These are phyloP conservation scores for Colletotrichum lindemuthianum DNA, from an alignment of 2,329 filamentous ascomycete genomes.

Conservation along the genomic window DNA sequence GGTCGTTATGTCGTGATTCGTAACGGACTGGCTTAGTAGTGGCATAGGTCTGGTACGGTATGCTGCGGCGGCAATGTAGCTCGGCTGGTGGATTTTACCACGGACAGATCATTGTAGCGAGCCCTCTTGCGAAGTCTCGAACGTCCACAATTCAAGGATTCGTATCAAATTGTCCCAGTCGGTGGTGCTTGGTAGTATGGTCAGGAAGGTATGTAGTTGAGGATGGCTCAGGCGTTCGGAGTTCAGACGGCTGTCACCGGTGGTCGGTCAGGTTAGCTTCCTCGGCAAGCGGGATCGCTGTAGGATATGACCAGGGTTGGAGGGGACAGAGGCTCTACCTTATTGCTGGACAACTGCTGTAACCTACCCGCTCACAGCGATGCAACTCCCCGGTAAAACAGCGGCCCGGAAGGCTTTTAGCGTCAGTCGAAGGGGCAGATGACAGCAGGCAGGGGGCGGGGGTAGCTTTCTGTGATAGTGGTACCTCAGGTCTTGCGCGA, in stretches of 20 bases:
- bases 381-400: constrained; percentile 25
- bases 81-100: constrained; percentile 22
- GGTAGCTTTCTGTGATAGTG: background rate
- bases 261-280: constrained; percentile 1
- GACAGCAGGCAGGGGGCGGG: constrained; percentile 3
- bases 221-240: background rate
- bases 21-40: background rate
- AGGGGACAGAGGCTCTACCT: background rate
- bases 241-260: constrained; percentile 8
- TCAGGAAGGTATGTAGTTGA: background rate
- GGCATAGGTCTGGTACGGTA: background rate
- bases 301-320: background rate
- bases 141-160: background rate
- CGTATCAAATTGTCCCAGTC: background rate
- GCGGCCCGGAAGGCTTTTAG: constrained; percentile 21
- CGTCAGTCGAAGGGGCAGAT: background rate
- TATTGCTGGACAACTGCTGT: constrained; percentile 10
- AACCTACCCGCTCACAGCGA: background rate
- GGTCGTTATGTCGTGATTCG: constrained; percentile 3
- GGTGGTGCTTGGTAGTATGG: constrained; percentile 7
- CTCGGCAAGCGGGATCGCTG: constrained; percentile 13
- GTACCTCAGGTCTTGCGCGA: too few species aligned
- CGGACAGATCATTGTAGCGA: constrained; percentile 19
- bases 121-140: background rate
- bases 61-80: constrained; percentile 20